Evolutionary conservation across 306 rosid genomes (phyloP).

Genomic region (Astragalus glycyphyllos): DNA sequence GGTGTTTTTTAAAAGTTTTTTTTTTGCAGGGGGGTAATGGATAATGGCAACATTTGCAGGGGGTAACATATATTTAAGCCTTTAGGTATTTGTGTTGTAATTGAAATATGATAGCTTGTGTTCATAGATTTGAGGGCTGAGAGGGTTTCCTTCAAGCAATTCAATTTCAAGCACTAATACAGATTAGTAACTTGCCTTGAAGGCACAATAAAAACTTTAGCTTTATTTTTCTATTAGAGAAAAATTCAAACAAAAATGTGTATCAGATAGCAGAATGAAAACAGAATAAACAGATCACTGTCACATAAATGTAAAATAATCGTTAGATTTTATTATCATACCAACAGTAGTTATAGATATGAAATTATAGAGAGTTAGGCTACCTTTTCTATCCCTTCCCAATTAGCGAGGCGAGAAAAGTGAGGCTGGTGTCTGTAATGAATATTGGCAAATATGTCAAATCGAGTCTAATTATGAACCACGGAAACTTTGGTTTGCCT

Average conservation of each 20-base stretch:
- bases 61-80: too few species aligned
- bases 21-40: too few species aligned
- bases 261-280: conserved; percentile 36
- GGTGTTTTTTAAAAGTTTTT: too few species aligned
- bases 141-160: neutral
- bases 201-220: neutral
- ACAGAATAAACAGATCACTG: conserved; percentile 14
- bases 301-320: conserved; percentile 4
- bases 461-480: conserved; percentile 35
- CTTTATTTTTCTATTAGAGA: conserved; percentile 3
- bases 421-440: conserved; percentile 86
- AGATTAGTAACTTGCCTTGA: conserved; percentile 18
- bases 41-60: too few species aligned
- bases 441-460: conserved; percentile 40
- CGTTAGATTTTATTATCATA: neutral
- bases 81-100: neutral
- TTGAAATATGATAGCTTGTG: neutral
- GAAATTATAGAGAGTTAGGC: conserved; percentile 34
- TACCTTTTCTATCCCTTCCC: conserved; percentile 94
- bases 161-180: neutral
- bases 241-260: neutral
- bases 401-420: conserved; percentile 84
- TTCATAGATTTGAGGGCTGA: conserved; percentile 1
- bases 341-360: conserved; percentile 21
- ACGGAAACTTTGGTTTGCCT: conserved; percentile 24